Evolutionary conservation across 179 eudicot genomes (phyloP), one percentile per base, ranked within the genome.

Genomic region (Spinacia oleracea): DNA sequence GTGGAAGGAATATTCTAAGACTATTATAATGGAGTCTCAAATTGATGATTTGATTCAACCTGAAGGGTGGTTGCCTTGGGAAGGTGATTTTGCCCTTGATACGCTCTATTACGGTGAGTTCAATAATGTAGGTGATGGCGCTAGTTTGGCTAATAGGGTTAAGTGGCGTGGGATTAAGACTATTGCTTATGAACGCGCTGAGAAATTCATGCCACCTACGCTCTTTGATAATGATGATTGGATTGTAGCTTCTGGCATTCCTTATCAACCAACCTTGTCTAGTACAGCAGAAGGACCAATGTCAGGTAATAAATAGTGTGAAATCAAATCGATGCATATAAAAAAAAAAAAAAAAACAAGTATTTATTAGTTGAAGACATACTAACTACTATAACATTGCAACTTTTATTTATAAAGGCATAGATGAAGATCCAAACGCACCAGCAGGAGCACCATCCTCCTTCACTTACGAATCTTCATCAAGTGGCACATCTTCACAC

Each of bases 21-120:
- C 87, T 0, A 76, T 87, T 12, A 67, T 84, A 29, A 80, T 87
- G 89, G 89, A 87, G 53, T 82, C 86, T 1, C 40, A 82, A 34
- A 78, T 87, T 0, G 89, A 77, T 21, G 87, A 83, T 27, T 76
- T 79, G 43, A 87, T 87, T 48, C 81, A 85, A n/a, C 79, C 86
- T 5, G 83, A 84, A 1, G 89, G 89, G 23, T 86, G 89, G 89
- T 56, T 84, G 63, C 84, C 84, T 20, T 87, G 89, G 89, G 81
- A 77, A 10, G 84, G 80, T 1, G 38, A 64, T 1, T 87, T 87
- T 23, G 87, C 46, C 32, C 79, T 87, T 9, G 78, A 82, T 0
- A 84, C 84, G 18, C 78, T 83, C 50, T 87, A 82, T 38, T 82
- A 84, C 43, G 87, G 84, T 20, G 89, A 87, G 78, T 87, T 75